These are phyloP conservation scores for Exophiala viscosa DNA, from an alignment of 2,329 filamentous ascomycete species.

Conservation along the genomic window DNA sequence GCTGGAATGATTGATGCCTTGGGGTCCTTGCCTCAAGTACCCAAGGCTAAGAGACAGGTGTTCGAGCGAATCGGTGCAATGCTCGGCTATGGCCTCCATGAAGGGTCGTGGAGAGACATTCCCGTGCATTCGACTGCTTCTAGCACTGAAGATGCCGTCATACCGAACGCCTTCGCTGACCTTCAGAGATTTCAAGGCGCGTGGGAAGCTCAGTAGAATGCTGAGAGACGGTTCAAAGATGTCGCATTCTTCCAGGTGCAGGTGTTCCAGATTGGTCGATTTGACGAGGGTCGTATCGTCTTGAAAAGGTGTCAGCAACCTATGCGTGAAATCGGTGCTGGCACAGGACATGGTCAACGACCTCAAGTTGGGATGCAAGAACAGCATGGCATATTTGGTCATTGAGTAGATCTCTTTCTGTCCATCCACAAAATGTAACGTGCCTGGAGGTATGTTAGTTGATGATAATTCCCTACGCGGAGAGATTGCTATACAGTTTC, in stretches of 20 bases:
- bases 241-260: constrained; percentile 29
- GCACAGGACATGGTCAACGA: constrained; percentile 29
- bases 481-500: constrained; percentile 15
- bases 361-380: constrained; percentile 27
- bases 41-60: constrained; percentile 25
- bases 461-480: background rate
- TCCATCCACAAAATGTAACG: constrained; percentile 28
- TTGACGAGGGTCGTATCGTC: constrained; percentile 16
- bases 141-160: constrained; percentile 22
- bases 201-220: constrained; percentile 25
- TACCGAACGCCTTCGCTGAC: constrained; percentile 29
- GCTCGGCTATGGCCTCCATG: constrained; percentile 21
- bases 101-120: constrained; percentile 24
- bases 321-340: constrained; percentile 26
- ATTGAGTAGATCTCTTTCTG: constrained; percentile 27
- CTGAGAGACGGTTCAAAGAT: constrained; percentile 23
- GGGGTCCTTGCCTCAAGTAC: constrained; percentile 17
- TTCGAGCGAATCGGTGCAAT: constrained; percentile 23
- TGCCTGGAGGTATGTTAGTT: constrained; percentile 13
- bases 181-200: constrained; percentile 26
- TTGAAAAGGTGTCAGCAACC: constrained; percentile 16
- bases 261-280: constrained; percentile 24
- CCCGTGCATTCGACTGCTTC: constrained; percentile 26
- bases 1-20: constrained; percentile 20
- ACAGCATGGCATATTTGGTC: constrained; percentile 28